Evolutionary conservation across 148 eudicot genomes (phyloP).

Genomic region (Fagopyrum esculentum): DNA sequence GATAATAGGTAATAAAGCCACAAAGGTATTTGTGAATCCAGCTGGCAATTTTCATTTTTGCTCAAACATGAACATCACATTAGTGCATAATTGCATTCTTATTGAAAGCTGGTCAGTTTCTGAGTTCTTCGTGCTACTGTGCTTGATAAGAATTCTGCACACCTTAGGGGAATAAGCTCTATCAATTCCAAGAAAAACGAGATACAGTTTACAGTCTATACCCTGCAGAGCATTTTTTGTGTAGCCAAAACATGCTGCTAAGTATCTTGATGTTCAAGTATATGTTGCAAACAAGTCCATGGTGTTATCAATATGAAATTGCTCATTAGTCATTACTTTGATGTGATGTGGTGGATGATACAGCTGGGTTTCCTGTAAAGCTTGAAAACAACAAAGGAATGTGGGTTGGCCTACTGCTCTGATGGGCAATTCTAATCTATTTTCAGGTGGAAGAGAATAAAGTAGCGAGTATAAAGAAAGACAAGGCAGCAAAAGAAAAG

Average conservation of each 20-base stretch:
- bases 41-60: neutral
- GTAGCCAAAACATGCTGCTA: neutral
- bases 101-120: neutral
- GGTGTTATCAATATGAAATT: neutral
- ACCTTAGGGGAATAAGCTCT: neutral
- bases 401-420: neutral
- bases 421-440: neutral
- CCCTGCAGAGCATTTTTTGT: neutral
- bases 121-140: neutral
- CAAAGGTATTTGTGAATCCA: neutral
- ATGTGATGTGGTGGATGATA: neutral
- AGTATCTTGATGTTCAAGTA: neutral
- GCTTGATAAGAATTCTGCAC: neutral
- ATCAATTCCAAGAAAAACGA: neutral
- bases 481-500: constrained; percentile 87
- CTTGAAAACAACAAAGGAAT: neutral
- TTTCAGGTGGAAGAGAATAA: constrained; percentile 87
- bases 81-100: neutral
- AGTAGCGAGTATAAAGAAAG: constrained; percentile 83
- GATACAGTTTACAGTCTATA: neutral
- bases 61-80: constrained; percentile 5
- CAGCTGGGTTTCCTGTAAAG: neutral
- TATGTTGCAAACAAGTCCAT: neutral
- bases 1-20: neutral
- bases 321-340: neutral